Evolutionary conservation across 1,284 basidiomycete species (phyloP).

Genomic region (Coriolopsis trogii): DNA sequence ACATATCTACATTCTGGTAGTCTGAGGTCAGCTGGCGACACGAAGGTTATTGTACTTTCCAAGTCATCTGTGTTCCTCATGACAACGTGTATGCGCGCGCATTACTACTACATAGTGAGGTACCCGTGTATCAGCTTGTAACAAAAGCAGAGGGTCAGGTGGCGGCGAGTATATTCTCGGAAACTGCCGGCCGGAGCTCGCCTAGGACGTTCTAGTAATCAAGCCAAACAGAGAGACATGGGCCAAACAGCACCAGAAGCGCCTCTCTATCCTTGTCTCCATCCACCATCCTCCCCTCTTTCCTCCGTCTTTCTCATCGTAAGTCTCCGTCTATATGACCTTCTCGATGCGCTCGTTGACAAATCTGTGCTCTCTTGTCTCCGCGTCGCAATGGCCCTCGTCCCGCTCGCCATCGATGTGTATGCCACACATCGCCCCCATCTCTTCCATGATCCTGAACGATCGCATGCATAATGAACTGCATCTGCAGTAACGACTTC

Average conservation of each 20-base stretch:
- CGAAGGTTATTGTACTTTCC: too few relatives aligned
- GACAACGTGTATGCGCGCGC: too few relatives aligned
- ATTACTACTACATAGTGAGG: too few relatives aligned
- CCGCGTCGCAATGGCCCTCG: conserved; percentile 1
- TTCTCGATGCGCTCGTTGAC: conserved; percentile 1
- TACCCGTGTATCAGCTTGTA: neutral
- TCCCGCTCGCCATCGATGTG: conserved; percentile 18
- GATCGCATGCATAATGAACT: conserved; percentile 20
- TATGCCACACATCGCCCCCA: conserved; percentile 23
- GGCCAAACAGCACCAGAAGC: conserved; percentile 26
- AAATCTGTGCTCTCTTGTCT: neutral
- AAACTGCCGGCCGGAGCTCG: conserved; percentile 18
- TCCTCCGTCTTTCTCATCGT: conserved; percentile 22
- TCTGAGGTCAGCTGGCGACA: too few relatives aligned
- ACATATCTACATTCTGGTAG: too few relatives aligned
- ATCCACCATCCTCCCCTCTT: conserved; percentile 29
- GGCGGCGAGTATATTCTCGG: too few relatives aligned
- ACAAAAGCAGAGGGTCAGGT: neutral
- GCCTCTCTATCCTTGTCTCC: conserved; percentile 27
- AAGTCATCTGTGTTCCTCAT: too few relatives aligned
- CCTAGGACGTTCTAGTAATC: conserved; percentile 27
- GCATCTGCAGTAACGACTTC: conserved; percentile 24
- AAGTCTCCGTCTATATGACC: conserved; percentile 8
- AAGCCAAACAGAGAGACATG: conserved; percentile 31
- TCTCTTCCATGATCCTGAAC: conserved; percentile 31